Conservation (phyloP, 2,329 filamentous ascomycete species). For the Microdochium paspali region DNA sequence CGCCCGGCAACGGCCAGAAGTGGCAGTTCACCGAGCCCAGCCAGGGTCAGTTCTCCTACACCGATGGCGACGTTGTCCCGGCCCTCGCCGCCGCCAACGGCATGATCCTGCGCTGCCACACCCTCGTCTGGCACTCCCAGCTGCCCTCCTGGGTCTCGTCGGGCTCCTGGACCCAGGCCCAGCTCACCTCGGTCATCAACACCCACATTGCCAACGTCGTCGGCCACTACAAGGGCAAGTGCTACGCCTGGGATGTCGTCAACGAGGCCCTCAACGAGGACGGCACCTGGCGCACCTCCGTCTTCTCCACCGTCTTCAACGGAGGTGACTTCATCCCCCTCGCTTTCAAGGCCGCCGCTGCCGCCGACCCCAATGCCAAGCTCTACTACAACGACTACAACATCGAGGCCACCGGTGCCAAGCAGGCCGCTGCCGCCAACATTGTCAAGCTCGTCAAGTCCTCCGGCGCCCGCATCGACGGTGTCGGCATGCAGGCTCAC, state of each 20-base stretch:
- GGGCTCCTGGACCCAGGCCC: conserved; percentile 45
- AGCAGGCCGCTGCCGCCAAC: conserved; percentile 31
- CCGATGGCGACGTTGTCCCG: conserved; percentile 42
- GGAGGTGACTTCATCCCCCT: conserved; percentile 45
- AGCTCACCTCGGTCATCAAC: conserved; percentile 46
- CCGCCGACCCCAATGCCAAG: conserved; percentile 44
- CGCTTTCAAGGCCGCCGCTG: conserved; percentile 45
- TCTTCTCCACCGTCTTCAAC: conserved; percentile 43
- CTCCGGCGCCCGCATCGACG: conserved; percentile 48
- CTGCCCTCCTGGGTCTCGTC: conserved; percentile 13
- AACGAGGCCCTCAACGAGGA: conserved; percentile 55
- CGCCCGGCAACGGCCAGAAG: conserved; percentile 54
- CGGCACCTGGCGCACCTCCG: conserved; percentile 26
- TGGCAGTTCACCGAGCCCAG: conserved; percentile 54
- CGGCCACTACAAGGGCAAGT: conserved; percentile 47
- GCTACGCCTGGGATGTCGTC: conserved; percentile 56
- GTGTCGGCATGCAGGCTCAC: conserved; percentile 53
- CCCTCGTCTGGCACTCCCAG: conserved; percentile 19
- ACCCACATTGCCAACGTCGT: conserved; percentile 52
- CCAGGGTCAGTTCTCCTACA: conserved; percentile 47
- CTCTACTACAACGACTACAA: conserved; percentile 52
- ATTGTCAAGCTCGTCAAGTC: conserved; percentile 30
- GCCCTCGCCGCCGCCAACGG: conserved; percentile 35
- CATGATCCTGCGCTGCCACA: conserved; percentile 54
- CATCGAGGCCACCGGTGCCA: conserved; percentile 42